Base-by-base conservation (phyloP, 2,329 filamentous ascomycete genomes). In the Dryadomyces quercivorus region DNA sequence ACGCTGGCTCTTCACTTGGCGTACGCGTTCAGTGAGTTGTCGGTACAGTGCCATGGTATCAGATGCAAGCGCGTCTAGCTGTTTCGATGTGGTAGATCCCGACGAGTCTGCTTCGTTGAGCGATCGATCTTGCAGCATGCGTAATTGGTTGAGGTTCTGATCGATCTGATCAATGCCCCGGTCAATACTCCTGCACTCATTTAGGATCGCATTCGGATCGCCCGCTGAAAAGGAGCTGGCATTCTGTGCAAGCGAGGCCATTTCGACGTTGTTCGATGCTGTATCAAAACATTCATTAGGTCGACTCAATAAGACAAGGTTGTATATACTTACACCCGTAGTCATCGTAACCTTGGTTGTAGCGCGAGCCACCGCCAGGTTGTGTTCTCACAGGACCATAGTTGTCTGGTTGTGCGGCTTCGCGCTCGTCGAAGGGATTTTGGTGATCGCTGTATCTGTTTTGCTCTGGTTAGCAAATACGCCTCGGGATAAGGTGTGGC, bases 21-120 rank as follows among this genome's bases (percentile, higher is more conserved):
- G 88, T 60, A 96, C 83, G 53, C 87, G 85, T 53, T 85, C 82
- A 55, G 86, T 88, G 55, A 97, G 79, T 57, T 78, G 80, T 59
- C 87, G 84, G 75, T 95, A 95, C 54, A 84, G 76, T 52, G 80
- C 80, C 83, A 95, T 94, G 61, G 91, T 92, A 60, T 92, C 84
- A 47, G 84, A 77, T 60, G 83, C 85, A 56, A 91, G 76, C 55
- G 74, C 72, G 59, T 94, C 87, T 60, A 96, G 80, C 63, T 86
- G 78, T 58, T 79, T 79, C 62, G 82, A 80, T 47, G 79, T 78
- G 57, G 80, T 75, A 63, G 83, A 85, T 53, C 82, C 80, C 51
- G 78, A 73, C 45, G 81, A 81, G 65, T 91, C 86, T 57, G 86
- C 82, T 63, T 89, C 86, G 63, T 83, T 80, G 59, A 95, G 80